Evolutionary conservation across 495 filamentous ascomycete genomes (phyloP).

Genomic region (Aspergillus hancockii): DNA sequence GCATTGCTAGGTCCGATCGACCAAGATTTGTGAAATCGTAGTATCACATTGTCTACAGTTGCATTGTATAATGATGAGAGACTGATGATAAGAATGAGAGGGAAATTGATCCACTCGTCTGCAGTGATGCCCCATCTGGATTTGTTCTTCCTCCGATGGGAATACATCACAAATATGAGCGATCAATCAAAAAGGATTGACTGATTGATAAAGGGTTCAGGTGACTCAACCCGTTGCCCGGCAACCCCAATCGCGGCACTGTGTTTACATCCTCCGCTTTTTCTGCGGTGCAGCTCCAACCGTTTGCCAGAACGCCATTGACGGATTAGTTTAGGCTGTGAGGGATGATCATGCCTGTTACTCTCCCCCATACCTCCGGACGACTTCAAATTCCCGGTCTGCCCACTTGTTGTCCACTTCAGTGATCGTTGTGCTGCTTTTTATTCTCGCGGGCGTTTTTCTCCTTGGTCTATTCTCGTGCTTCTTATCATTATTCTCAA

Average conservation of each 20-base stretch:
- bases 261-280: conserved; percentile 44
- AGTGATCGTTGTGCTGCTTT: conserved; percentile 14
- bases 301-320: conserved; percentile 30
- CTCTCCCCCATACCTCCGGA: conserved; percentile 22
- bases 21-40: not conserved
- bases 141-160: no score
- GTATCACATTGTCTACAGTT: not conserved
- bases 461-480: conserved; percentile 6
- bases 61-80: not conserved
- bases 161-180: not conserved
- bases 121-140: not conserved
- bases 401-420: conserved; percentile 21
- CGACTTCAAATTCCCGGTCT: conserved; percentile 38
- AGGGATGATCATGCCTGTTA: conserved; percentile 32
- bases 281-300: conserved; percentile 28
- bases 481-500: conserved; percentile 10
- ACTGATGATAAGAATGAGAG: not conserved
- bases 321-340: conserved; percentile 25
- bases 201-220: not conserved
- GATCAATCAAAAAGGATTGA: not conserved
- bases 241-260: conserved; percentile 37
- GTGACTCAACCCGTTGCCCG: conserved; percentile 34
- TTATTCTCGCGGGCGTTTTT: conserved; percentile 5
- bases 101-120: not conserved
- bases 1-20: not conserved